Evolutionary conservation across 2,329 filamentous ascomycete genomes (phyloP), one percentile per base, ranked within the genome.

Genomic region (Botrytis pseudocinerea): DNA sequence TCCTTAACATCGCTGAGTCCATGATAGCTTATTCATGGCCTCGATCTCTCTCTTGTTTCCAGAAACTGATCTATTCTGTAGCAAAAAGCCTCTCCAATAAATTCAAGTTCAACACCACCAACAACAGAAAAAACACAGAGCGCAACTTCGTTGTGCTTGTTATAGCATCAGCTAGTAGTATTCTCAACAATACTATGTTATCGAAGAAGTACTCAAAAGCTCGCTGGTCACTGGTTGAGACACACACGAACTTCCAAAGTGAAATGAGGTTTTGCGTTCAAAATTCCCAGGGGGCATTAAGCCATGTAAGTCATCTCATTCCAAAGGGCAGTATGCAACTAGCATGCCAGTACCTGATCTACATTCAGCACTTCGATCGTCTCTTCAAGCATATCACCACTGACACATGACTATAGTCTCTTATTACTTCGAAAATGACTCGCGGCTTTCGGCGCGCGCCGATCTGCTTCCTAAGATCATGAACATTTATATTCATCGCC

Each of bases 311-410:
- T n/a, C 35, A 40, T 14, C 20, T n/a, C 0, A 38, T n/a, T 40
- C 20, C 20, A 61, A 40, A 12, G 2, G 0, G 7, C 35, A 40
- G 35, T 25, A 40, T 10, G 35, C 20, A 40, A 61, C 20, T 61
- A 40, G 35, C 59, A 40, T 40, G 1, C 12, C 59, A 18, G 6
- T 6, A 14, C 0, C 22, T 22, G 22, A 86, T 35, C 61, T 83
- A 88, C 76, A 83, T 86, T 75, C 81, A 83, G 69, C 84, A 86
- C 51, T 82, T 88, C 60, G 87, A 89, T 78, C 83, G 85, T 70
- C 82, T 88, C 18, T 85, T 86, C 77, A 61, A n/a, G 22, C 35
- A 2, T 38, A 61, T 40, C 9, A 35, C 35, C 5, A 35, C 35
- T 38, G 59, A 61, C 22, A 61, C 25, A 54, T n/a, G 48, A 54